Evolutionary conservation across 1,284 basidiomycete genomes (phyloP).

Genomic region (Apiotrichum laibachii): DNA sequence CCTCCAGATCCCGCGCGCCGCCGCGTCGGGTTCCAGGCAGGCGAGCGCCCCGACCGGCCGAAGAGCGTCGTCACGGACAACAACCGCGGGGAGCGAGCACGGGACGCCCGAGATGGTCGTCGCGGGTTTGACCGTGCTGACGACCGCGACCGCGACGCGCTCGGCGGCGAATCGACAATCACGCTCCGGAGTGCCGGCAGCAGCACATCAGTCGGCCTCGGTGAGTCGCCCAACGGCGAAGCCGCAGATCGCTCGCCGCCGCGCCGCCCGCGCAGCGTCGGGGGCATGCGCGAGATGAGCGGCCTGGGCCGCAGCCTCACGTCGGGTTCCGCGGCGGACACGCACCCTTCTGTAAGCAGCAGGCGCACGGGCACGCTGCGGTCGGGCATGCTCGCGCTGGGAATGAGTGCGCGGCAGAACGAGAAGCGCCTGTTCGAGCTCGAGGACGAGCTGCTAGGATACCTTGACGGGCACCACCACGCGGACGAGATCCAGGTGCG

Average conservation of each 20-base stretch:
- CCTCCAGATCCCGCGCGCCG: background rate
- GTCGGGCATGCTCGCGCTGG: slow-evolving; percentile 6
- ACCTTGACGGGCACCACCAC: slow-evolving; percentile 83
- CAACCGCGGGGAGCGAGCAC: background rate
- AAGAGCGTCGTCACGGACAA: background rate
- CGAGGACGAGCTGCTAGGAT: slow-evolving; percentile 57
- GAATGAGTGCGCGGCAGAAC: background rate
- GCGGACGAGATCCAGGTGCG: slow-evolving; percentile 82
- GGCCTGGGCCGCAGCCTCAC: slow-evolving; percentile 8
- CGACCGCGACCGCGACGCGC: background rate
- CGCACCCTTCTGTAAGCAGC: slow-evolving; percentile 20
- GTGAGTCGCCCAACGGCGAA: slow-evolving; percentile 32
- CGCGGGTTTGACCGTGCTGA: background rate
- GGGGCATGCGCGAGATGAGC: background rate
- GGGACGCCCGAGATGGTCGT: background rate
- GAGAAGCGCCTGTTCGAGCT: slow-evolving; percentile 24
- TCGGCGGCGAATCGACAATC: slow-evolving; percentile 36
- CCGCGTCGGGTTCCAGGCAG: slow-evolving; percentile 11
- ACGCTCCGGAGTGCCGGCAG: slow-evolving; percentile 32
- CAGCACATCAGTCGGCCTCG: slow-evolving; percentile 17
- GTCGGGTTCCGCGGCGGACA: slow-evolving; percentile 15
- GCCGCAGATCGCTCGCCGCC: too few relatives aligned
- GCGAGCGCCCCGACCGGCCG: background rate
- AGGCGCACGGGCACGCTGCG: slow-evolving; percentile 16
- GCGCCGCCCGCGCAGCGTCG: background rate